These are phyloP conservation scores for Rhododendron ovatum DNA, from an alignment of 148 eudicot genomes.

Conservation along the genomic window DNA sequence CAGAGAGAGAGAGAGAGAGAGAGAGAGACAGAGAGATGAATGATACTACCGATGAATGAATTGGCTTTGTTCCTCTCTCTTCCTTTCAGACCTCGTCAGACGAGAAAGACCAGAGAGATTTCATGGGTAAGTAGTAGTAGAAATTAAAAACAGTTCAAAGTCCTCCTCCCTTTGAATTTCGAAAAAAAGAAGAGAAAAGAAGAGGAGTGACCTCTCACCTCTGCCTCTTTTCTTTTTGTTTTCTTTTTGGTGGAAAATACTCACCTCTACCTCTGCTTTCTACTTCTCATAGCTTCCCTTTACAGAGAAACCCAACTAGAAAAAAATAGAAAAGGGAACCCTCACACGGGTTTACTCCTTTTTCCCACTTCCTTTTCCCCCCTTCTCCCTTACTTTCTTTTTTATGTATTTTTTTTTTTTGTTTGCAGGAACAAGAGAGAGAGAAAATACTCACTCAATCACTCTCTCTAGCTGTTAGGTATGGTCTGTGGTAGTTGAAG, in stretches of 20 bases:
- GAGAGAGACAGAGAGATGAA: background rate
- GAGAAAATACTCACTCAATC: slow-evolving; percentile 7
- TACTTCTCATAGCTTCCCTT: background rate
- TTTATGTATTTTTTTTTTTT: slow-evolving; percentile 14
- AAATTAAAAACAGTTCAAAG: background rate
- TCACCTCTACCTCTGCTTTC: background rate
- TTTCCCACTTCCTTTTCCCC: background rate
- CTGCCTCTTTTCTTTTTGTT: background rate
- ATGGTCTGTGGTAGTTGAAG: slow-evolving; percentile 20
- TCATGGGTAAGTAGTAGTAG: slow-evolving; percentile 1
- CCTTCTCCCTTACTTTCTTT: background rate
- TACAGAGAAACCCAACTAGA: background rate
- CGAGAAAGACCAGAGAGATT: background rate
- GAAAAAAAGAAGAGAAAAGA: background rate
- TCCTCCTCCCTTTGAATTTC: background rate
- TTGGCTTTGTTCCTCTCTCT: background rate
- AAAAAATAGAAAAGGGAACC: background rate
- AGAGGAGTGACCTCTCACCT: background rate
- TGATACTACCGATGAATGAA: too few relatives aligned
- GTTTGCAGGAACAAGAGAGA: slow-evolving; percentile 22
- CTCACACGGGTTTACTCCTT: background rate
- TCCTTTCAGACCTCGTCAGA: slow-evolving; percentile 5
- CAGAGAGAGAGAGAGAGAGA: background rate
- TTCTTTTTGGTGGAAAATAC: too few relatives aligned
- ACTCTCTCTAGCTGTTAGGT: slow-evolving; percentile 20